These are phyloP conservation scores for Cryphonectria japonica DNA, from an alignment of 2,329 filamentous ascomycete genomes.

Conservation along the genomic window DNA sequence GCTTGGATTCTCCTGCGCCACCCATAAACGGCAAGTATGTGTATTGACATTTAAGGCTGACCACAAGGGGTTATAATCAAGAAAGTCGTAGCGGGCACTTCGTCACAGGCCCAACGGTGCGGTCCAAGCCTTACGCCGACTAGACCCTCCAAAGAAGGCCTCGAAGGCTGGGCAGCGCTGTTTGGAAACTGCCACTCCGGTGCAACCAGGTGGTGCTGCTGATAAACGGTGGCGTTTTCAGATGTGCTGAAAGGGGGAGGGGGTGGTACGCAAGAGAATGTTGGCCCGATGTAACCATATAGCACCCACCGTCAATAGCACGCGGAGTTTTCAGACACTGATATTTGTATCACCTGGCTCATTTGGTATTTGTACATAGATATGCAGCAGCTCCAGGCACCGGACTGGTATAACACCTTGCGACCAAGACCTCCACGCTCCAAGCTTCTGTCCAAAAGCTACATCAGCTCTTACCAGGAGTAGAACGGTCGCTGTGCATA, in stretches of 20 bases:
- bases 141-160: neutral
- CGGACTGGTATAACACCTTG: neutral
- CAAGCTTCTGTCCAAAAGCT: neutral
- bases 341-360: neutral
- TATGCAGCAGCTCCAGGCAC: neutral
- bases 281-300: neutral
- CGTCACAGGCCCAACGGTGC: neutral
- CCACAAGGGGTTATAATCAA: neutral
- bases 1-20: neutral
- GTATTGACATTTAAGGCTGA: neutral
- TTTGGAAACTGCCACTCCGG: no score
- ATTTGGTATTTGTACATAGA: neutral
- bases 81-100: neutral
- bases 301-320: neutral
- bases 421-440: no score
- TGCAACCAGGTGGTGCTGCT: no score
- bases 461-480: conserved; percentile 68
- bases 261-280: no score
- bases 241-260: no score
- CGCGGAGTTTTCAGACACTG: neutral
- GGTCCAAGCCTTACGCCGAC: neutral
- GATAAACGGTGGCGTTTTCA: no score
- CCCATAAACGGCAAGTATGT: neutral
- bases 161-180: no score
- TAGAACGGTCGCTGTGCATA: conserved; percentile 87